Base-by-base conservation (phyloP, 306 rosid genomes). In the Pterocarpus macrocarpus region DNA sequence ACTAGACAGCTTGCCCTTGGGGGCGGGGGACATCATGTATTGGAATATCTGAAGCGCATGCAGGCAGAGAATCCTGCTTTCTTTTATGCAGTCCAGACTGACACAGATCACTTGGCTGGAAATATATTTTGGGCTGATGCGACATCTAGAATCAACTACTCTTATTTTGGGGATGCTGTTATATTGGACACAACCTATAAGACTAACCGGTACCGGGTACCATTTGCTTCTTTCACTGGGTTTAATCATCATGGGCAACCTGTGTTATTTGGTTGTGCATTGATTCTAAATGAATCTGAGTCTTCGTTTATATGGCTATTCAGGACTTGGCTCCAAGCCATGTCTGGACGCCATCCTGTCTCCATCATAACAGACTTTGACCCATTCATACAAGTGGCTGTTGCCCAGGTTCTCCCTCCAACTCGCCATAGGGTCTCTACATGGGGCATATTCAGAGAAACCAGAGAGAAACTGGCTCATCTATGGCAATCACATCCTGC, bases 71-170 rank as follows among this genome's bases (percentile, higher is more conserved):
- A 87, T 89, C 91, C 91, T 78, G 84, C 90, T 71, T 92, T 92
- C 91, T 90, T 64, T 75, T 92, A 83, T 83, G 91, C 94, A 15
- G 82, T 94, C 62, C 97, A 94, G 87, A 59, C 80, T 64, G 94
- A 89, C 47, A 84, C 69, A 59, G 92, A 83, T 82, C 90, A 85
- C 13, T n/a, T 83, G 1, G 73, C 82, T 65, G 94, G 93, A 16
- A 94, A 89, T 86, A 85, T 94, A 67, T 91, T 94, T 75, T 94
- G 98, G 98, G 93, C 83, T 7, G 93, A 94, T 86, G 89, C 91
- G 69, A 80, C 85, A 0, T 88, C 85, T 22, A 94, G 89, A 83
- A 80, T 81, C 85, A 91, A 90, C 86, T 90, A 92, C 86, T 85
- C 88, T 50, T 87, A 87, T 84, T 94, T 94, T 83, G 95, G 97